phyloP scores from a whole-genome alignment of 2,329 filamentous ascomycete genomes.

The Teratosphaeria destructans region DNA sequence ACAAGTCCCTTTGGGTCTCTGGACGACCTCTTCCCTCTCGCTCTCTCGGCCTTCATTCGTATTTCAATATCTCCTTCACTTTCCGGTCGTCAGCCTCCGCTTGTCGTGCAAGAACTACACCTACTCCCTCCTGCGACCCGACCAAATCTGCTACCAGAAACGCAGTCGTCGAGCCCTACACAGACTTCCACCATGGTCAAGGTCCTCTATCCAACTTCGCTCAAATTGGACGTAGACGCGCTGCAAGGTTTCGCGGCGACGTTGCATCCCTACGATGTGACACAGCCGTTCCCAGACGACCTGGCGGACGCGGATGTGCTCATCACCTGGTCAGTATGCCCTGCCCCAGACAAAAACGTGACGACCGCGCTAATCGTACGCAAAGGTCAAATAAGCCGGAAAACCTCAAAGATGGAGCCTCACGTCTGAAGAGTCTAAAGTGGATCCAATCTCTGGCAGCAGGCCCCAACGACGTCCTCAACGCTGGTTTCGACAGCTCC shows the following conservation, averaged over 20 bases:
- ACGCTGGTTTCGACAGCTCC: conserved; percentile 47
- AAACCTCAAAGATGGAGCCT: conserved; percentile 50
- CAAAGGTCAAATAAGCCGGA: conserved; percentile 39
- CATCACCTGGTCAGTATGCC: conserved; percentile 42
- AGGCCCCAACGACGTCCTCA: conserved; percentile 55
- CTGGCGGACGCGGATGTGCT: conserved; percentile 51
- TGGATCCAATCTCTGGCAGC: conserved; percentile 60
- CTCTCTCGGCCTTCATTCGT: neutral
- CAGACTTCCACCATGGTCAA: conserved; percentile 37
- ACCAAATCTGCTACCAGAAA: neutral
- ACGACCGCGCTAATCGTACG: neutral
- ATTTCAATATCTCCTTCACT: neutral
- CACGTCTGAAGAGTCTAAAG: conserved; percentile 45
- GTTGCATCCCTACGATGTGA: conserved; percentile 52
- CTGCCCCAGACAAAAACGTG: neutral
- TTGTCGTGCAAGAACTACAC: neutral
- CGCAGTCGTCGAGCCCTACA: neutral
- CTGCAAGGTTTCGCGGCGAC: conserved; percentile 49
- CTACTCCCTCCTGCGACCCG: neutral
- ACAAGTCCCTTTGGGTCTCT: neutral
- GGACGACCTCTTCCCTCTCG: neutral
- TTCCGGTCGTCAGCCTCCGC: neutral
- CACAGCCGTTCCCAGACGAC: conserved; percentile 44
- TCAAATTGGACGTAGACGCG: conserved; percentile 44
- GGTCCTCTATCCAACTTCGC: conserved; percentile 56